Evolutionary conservation across 345 rosid genomes (phyloP).

Genomic region (Gossypium sturtianum): DNA sequence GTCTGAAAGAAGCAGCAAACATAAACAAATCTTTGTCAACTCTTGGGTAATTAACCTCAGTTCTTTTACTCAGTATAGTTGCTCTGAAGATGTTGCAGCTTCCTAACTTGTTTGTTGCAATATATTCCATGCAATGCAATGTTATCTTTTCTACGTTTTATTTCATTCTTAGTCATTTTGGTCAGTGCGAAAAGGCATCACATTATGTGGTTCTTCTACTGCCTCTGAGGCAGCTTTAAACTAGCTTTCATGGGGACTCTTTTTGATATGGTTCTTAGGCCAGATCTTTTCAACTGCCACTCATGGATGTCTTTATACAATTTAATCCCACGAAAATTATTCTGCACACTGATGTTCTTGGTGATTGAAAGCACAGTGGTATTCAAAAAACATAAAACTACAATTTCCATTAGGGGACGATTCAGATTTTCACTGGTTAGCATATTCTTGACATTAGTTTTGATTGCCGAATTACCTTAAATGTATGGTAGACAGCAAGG

Average conservation of each 20-base stretch:
- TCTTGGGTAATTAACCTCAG: slow-evolving; percentile 58
- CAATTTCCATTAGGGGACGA: neutral
- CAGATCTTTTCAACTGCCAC: no score
- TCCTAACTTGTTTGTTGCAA: neutral
- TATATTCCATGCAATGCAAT: slow-evolving; percentile 6
- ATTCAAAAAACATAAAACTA: neutral
- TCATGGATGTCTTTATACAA: neutral
- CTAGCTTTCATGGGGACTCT: neutral
- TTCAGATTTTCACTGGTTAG: neutral
- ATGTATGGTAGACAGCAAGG: neutral
- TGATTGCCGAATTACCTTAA: neutral
- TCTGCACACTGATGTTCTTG: neutral
- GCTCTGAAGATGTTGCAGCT: neutral
- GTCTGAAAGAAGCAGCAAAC: slow-evolving; percentile 95
- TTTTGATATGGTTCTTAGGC: neutral
- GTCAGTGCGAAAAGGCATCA: neutral
- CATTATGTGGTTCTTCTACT: slow-evolving; percentile 4
- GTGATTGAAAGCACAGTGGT: neutral
- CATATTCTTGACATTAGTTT: slow-evolving; percentile 3
- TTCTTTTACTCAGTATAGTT: slow-evolving; percentile 19
- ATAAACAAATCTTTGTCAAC: slow-evolving; percentile 92
- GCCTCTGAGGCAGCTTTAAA: neutral
- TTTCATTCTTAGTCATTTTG: neutral
- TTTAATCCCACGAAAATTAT: neutral
- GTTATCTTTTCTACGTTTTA: slow-evolving; percentile 1